phyloP scores from a whole-genome alignment of 1,284 basidiomycete genomes.

The Abortiporus biennis region DNA sequence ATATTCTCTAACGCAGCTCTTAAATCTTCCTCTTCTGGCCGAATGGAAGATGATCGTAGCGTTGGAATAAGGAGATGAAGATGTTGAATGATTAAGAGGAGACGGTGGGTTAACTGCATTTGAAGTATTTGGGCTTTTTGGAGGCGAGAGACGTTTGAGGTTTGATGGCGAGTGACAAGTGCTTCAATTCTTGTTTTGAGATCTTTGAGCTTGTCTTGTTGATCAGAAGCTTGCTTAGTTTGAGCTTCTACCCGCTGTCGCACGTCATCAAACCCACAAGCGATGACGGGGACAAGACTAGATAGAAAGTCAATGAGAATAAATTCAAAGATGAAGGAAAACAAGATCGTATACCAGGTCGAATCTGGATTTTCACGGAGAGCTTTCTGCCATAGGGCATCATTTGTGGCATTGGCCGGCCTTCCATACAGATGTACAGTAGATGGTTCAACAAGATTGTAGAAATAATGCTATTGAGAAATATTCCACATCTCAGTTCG shows the following conservation, averaged over 20 bases:
- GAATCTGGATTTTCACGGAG: conserved; percentile 81
- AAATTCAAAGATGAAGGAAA: not conserved
- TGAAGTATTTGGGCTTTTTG: conserved; percentile 63
- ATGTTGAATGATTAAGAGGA: conserved; percentile 70
- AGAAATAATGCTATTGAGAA: conserved; percentile 77
- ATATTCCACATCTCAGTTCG: not conserved
- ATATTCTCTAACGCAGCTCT: conserved; percentile 67
- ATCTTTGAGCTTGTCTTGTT: conserved; percentile 72
- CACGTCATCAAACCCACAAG: conserved; percentile 78
- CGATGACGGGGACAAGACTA: conserved; percentile 81
- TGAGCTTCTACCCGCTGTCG: conserved; percentile 80
- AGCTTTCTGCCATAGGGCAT: conserved; percentile 77
- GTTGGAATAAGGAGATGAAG: conserved; percentile 77
- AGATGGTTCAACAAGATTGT: conserved; percentile 78
- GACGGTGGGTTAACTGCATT: conserved; percentile 68
- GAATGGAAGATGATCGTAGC: conserved; percentile 70
- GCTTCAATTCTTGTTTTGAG: conserved; percentile 60
- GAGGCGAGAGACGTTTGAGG: conserved; percentile 67
- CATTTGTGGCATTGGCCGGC: conserved; percentile 69
- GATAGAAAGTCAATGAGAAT: not conserved
- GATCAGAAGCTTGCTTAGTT: conserved; percentile 58
- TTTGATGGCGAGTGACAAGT: conserved; percentile 60
- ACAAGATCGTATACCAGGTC: conserved; percentile 54
- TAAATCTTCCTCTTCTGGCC: conserved; percentile 78
- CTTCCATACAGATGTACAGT: conserved; percentile 68